Evolutionary conservation across 352 stramenopile species (phyloP).

Genomic region (Phytophthora pistaciae): DNA sequence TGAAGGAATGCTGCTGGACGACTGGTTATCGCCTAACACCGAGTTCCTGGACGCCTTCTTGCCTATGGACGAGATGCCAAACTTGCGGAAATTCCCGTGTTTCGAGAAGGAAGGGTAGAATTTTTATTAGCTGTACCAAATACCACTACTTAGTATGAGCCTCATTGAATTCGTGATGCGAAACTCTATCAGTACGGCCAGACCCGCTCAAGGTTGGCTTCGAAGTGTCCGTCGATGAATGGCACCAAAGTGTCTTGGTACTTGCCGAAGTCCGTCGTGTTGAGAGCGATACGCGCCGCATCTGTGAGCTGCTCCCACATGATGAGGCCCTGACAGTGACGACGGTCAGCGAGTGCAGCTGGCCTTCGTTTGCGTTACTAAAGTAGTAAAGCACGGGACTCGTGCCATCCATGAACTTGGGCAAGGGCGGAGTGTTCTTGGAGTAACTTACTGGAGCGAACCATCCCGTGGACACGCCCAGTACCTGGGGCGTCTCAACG

Average conservation of each 20-base stretch:
- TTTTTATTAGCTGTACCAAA: not conserved
- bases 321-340: not conserved
- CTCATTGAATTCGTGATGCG: too few species aligned
- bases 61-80: conserved; percentile 71
- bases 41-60: conserved; percentile 74
- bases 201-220: too few species aligned
- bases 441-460: conserved; percentile 10
- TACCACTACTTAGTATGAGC: too few species aligned
- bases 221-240: too few species aligned
- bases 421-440: conserved; percentile 22
- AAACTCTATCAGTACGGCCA: too few species aligned
- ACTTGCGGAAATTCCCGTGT: conserved; percentile 74
- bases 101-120: conserved; percentile 42
- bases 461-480: conserved; percentile 17
- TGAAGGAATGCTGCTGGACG: conserved; percentile 77
- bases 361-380: not conserved
- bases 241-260: too few species aligned
- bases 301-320: not conserved
- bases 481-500: conserved; percentile 14
- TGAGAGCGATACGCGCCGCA: too few species aligned
- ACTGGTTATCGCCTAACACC: conserved; percentile 81
- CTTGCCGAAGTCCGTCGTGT: too few species aligned
- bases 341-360: too few species aligned
- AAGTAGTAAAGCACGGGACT: conserved; percentile 22
- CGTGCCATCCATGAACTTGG: conserved; percentile 11